Base-by-base conservation (phyloP, 139 green algal genomes). In the Micractinium sp. region DNA sequence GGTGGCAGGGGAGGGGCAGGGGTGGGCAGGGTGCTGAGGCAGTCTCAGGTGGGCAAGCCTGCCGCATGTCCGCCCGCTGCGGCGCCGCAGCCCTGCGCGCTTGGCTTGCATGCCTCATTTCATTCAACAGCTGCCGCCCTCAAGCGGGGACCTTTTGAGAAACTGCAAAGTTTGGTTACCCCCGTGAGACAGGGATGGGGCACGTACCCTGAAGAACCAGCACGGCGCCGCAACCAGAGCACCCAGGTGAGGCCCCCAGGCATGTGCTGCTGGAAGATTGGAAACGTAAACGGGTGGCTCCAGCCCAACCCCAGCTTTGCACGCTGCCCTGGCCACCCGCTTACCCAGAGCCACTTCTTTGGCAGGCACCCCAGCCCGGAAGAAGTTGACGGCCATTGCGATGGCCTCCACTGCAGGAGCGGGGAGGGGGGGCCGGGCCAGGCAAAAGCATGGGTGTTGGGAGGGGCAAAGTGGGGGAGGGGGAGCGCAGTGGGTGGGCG, bases 311-410 rank as follows among this genome's bases (percentile, higher is more conserved):
- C 47, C 47, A 31, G 67, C 67, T 15, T 53, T 61, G 76, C 76
- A 25, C 31, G 25, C 38, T 3, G 12, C 3, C 25, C 79, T 67
- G 41, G 41, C 79, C n/a, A 38, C 27, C 74, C 36, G n/a, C 39
- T 78, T 25, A 91, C 89, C 89, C 36, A 82, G 60, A 13, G 78
- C n/a, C 27, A 92, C 78, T 60, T 92, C 47, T 35, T 78, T 83
- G 63, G 82, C 82, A 14, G 86, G 79, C 31, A 92, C 83, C 33
- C 61, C 85, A 15, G 89, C 89, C 38, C 79, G 19, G 86, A 85
- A 88, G 84, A 92, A 93, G 85, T 90, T 93, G 75, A 90, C 73
- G 0, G 82, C 60, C 82, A 87, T 87, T 2, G 82, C 82, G 31
- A 77, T 36, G 9, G 81, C 56, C 81, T 74, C 56, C 14, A 85